Base-by-base conservation (phyloP, 1,284 basidiomycete species). In the Coriolopsis trogii region DNA sequence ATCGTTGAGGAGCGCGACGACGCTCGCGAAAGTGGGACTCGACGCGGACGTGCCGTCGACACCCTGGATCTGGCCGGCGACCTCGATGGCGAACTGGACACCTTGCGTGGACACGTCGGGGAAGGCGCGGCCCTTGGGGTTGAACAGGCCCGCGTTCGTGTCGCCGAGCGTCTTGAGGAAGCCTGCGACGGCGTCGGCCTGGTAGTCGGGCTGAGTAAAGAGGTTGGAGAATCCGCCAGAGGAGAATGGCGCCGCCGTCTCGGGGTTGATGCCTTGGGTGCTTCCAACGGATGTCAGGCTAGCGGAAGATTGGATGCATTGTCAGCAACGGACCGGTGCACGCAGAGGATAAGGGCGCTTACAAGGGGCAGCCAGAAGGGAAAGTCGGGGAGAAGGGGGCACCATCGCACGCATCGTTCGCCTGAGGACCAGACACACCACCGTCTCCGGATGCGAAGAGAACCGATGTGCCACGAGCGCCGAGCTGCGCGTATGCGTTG, bases 371-470 rank as follows among this genome's bases (percentile, higher is more conserved):
- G 12, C 78, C 77, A 39, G 85, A 82, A 10, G 87, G 87, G 77
- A 90, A 89, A 0, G 65, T 72, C 21, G 87, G 85, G 51, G 85
- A 77, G 78, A 89, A 89, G 16, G 72, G 62, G 15, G 62, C 60
- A 15, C 72, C 62, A 15, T 64, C 63, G 33, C 55, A 73, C 39
- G 76, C 76, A 21, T 75, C 75, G 15, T 70, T 79, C 13, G 80
- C 80, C 54, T 87, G 68, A 15, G 82, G 82, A 13, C 71, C 78
- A 23, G 85, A 86, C 24, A 89, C 58, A 48, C 85, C 85, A 46
- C 59, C 66, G 58, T 84, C 86, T 47, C 86, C 87, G 47, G 80
- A 82, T 21, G 81, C 80, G 70, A 84, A 87, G 61, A 89, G 71
- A n/a, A 83, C 70, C 9, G 78, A 81, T 13, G 76, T 77, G 18